A percentile compares a stretch with the other conserved stretches of the same genome.
Evolutionary conservation across 352 stramenopile species (phyloP).

Genomic region (Phytophthora pisi): DNA sequence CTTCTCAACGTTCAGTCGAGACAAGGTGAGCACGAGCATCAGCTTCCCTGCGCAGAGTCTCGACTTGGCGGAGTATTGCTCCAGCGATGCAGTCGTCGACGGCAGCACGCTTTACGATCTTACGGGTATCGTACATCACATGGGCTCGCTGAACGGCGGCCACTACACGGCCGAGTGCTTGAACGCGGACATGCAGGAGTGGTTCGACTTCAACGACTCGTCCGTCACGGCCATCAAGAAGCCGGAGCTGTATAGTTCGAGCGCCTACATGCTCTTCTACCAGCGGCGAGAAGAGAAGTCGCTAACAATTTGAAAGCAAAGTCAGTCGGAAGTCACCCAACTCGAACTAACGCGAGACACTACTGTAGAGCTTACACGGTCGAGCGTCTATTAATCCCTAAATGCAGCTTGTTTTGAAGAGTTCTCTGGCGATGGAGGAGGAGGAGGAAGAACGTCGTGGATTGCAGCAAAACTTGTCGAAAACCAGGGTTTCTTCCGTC

Average conservation of each 20-base stretch:
- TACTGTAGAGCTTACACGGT: slow-evolving; percentile 2
- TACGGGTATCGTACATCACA: slow-evolving; percentile 78
- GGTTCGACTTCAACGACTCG: slow-evolving; percentile 84
- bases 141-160: slow-evolving; percentile 74
- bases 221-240: slow-evolving; percentile 72
- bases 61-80: slow-evolving; percentile 75
- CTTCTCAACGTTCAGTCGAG: slow-evolving; percentile 75
- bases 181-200: slow-evolving; percentile 71
- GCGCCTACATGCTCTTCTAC: slow-evolving; percentile 86
- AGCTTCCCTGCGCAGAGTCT: slow-evolving; percentile 62
- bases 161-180: slow-evolving; percentile 88
- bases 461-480: neutral
- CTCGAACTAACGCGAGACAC: neutral
- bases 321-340: no score
- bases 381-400: slow-evolving; percentile 10
- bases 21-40: slow-evolving; percentile 80
- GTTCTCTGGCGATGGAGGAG: neutral
- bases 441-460: no score
- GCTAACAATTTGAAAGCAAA: slow-evolving; percentile 56
- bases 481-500: neutral
- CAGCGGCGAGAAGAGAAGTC: slow-evolving; percentile 61
- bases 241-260: slow-evolving; percentile 62
- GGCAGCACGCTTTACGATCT: slow-evolving; percentile 81
- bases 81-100: slow-evolving; percentile 65
- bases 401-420: slow-evolving; percentile 15